Conservation (phyloP, 2,329 filamentous ascomycete genomes). For the Colletotrichum ledebouriae region DNA sequence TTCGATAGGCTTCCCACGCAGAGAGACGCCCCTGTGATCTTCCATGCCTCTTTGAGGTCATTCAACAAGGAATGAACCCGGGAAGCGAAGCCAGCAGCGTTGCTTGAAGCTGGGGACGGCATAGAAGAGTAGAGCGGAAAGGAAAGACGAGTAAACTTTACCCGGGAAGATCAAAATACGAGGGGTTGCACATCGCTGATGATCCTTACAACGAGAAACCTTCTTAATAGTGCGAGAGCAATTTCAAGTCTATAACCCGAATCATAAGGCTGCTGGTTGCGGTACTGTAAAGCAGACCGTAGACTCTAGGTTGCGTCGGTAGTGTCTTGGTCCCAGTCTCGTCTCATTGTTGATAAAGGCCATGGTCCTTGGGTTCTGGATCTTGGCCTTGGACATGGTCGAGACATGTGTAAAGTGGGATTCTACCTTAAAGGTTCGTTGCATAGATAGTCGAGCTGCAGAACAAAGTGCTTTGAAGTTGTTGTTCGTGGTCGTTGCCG, state of each 20-base stretch:
- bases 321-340: background rate
- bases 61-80: background rate
- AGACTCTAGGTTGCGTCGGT: slow-evolving; percentile 9
- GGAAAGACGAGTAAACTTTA: background rate
- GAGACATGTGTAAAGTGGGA: slow-evolving; percentile 13
- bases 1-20: background rate
- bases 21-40: background rate
- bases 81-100: background rate
- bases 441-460: background rate
- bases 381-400: slow-evolving; percentile 2
- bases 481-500: slow-evolving; percentile 5
- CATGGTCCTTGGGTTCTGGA: slow-evolving; percentile 2
- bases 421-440: background rate
- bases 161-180: slow-evolving; percentile 5
- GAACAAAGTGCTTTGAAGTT: background rate
- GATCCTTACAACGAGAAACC: slow-evolving; percentile 8
- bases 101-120: background rate
- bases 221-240: slow-evolving; percentile 7
- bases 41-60: background rate
- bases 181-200: slow-evolving; percentile 26
- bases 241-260: slow-evolving; percentile 17
- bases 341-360: too few species aligned
- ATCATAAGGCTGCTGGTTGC: slow-evolving; percentile 12
- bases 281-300: slow-evolving; percentile 23
- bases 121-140: slow-evolving; percentile 7